Percentiles rank a stretch among this genome's conserved stretches.
Conservation (phyloP, 2,329 filamentous ascomycete genomes). For the Ceratocystis papillata region DNA sequence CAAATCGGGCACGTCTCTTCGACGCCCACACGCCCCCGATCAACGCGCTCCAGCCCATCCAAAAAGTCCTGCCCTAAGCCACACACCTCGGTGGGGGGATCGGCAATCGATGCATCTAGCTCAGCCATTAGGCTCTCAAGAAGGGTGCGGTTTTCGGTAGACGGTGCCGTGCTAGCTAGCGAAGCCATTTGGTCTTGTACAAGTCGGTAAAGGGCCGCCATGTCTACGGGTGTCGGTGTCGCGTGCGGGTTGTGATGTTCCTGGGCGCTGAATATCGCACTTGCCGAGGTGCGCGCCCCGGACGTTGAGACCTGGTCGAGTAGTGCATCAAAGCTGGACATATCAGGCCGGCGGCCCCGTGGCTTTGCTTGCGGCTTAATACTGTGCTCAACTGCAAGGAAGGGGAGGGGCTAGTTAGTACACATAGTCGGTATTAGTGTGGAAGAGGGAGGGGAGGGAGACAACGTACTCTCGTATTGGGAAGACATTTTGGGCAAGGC, state of each 20-base stretch:
- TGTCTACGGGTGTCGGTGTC: constrained; percentile 49
- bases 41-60: constrained; percentile 49
- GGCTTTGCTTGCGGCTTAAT: constrained; percentile 28
- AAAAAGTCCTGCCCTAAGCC: constrained; percentile 51
- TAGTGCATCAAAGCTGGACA: constrained; percentile 52
- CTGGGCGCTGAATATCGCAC: constrained; percentile 26
- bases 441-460: constrained; percentile 22
- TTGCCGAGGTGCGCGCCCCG: constrained; percentile 30
- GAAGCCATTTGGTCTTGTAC: constrained; percentile 49
- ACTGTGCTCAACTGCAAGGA: constrained; percentile 46
- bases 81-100: constrained; percentile 41
- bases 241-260: constrained; percentile 45
- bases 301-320: constrained; percentile 41
- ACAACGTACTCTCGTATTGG: constrained; percentile 44
- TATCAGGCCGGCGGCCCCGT: constrained; percentile 44
- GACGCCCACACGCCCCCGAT: constrained; percentile 38
- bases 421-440: not conserved
- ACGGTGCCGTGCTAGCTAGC: constrained; percentile 41
- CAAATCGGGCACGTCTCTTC: constrained; percentile 54
- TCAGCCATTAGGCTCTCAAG: constrained; percentile 40
- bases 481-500: constrained; percentile 38
- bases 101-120: constrained; percentile 42
- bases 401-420: not conserved
- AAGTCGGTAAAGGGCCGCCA: constrained; percentile 47
- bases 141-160: constrained; percentile 39